Evolutionary conservation across 345 rosid species (phyloP).

Genomic region (Erucastrum elatum): DNA sequence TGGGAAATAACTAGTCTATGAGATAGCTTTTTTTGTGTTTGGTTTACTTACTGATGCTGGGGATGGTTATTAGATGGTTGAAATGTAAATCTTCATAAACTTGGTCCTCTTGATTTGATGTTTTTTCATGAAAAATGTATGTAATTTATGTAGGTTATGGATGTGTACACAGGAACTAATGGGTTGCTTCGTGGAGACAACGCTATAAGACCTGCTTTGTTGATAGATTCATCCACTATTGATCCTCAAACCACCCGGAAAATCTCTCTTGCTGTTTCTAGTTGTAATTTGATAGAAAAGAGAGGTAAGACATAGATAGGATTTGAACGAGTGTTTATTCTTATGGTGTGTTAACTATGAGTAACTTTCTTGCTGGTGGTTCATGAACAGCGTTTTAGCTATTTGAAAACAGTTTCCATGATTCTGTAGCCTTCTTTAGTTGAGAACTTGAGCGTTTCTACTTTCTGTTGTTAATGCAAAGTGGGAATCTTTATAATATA

Average conservation of each 20-base stretch:
- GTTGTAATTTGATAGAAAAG: constrained; percentile 52
- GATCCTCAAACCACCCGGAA: constrained; percentile 87
- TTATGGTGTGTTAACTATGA: not conserved
- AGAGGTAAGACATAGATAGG: constrained; percentile 49
- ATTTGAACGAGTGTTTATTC: not conserved
- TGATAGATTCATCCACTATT: constrained; percentile 90
- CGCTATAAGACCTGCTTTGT: constrained; percentile 34
- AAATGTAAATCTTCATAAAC: not conserved
- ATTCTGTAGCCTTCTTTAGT: no score
- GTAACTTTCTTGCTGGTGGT: not conserved
- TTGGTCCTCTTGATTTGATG: constrained; percentile 15
- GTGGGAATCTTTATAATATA: no score
- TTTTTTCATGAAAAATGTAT: not conserved
- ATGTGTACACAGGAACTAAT: constrained; percentile 74
- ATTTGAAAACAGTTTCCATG: no score
- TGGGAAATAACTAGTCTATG: not conserved
- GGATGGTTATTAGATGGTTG: not conserved
- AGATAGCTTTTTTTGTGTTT: not conserved
- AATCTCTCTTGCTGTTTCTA: constrained; percentile 59
- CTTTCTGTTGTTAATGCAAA: no score
- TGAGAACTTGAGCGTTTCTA: no score
- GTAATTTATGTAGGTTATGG: constrained; percentile 56
- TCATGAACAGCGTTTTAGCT: not conserved
- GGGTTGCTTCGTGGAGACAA: constrained; percentile 56
- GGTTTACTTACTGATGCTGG: not conserved